Evolutionary conservation across 805 yeast species (phyloP).

Genomic region (Myxozyma melibiosi): DNA sequence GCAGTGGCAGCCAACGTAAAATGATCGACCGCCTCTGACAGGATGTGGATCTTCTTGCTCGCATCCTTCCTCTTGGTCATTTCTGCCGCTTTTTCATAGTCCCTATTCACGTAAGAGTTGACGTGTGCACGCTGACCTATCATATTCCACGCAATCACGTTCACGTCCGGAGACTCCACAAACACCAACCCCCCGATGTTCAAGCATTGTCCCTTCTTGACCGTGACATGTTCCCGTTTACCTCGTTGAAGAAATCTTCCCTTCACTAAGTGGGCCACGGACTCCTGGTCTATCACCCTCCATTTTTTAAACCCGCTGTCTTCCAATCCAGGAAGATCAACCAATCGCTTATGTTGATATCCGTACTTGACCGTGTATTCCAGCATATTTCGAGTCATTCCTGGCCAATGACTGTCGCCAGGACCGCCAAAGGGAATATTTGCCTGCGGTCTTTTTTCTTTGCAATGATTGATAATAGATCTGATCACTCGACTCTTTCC

Average conservation of each 20-base stretch:
- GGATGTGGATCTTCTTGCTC: conserved; percentile 35
- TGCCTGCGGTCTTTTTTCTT: background rate
- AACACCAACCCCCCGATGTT: conserved; percentile 42
- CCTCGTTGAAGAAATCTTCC: conserved; percentile 24
- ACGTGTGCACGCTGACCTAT: conserved; percentile 35
- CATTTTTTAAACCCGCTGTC: conserved; percentile 33
- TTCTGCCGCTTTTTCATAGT: conserved; percentile 34
- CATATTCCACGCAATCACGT: conserved; percentile 40
- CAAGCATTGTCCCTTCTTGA: conserved; percentile 35
- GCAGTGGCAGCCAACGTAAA: conserved; percentile 8
- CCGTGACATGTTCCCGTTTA: conserved; percentile 34
- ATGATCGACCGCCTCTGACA: conserved; percentile 12
- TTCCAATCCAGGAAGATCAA: conserved; percentile 41
- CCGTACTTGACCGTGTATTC: conserved; percentile 44
- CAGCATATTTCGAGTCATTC: conserved; percentile 63
- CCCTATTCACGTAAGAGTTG: conserved; percentile 32
- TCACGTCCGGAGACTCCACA: conserved; percentile 35
- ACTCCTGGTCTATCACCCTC: conserved; percentile 34
- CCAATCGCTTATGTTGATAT: conserved; percentile 36
- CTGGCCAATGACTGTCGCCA: conserved; percentile 56
- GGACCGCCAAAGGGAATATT: conserved; percentile 42
- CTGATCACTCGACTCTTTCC: conserved; percentile 79
- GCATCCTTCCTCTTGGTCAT: conserved; percentile 26
- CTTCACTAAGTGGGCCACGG: conserved; percentile 17
- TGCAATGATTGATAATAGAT: conserved; percentile 55